phyloP scores from a whole-genome alignment of 2,329 filamentous ascomycete genomes.

The Alternaria alternata region DNA sequence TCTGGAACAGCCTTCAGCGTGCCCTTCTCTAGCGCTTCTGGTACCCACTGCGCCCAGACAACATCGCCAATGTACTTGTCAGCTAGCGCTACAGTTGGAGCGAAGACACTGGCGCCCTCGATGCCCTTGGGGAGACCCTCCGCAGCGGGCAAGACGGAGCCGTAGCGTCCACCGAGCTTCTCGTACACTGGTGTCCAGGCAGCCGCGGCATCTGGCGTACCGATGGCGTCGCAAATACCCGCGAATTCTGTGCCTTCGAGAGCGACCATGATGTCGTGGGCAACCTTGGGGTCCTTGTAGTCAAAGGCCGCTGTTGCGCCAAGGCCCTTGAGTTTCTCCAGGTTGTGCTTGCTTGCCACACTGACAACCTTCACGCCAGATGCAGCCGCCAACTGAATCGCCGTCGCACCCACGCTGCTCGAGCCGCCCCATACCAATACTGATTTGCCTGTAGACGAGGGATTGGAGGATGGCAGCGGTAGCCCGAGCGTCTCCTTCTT shows the following conservation, averaged over 20 bases:
- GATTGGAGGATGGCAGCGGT: constrained; percentile 45
- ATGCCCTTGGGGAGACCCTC: constrained; percentile 38
- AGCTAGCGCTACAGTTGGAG: constrained; percentile 24
- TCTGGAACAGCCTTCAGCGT: constrained; percentile 42
- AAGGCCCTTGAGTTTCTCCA: constrained; percentile 37
- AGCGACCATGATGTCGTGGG: constrained; percentile 52
- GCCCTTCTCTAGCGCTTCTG: constrained; percentile 42
- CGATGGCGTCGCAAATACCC: constrained; percentile 54
- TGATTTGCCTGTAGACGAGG: constrained; percentile 46
- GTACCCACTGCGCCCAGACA: constrained; percentile 46
- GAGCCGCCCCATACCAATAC: constrained; percentile 63
- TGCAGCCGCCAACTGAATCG: constrained; percentile 55
- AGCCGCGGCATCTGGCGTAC: constrained; percentile 29
- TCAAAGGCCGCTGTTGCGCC: constrained; percentile 44
- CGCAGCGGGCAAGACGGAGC: constrained; percentile 30
- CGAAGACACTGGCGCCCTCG: constrained; percentile 35
- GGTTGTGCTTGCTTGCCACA: constrained; percentile 48
- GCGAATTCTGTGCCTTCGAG: constrained; percentile 53
- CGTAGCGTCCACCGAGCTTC: constrained; percentile 42
- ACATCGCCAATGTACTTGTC: constrained; percentile 43
- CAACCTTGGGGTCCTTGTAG: constrained; percentile 41
- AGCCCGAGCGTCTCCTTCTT: constrained; percentile 51
- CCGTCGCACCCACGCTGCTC: constrained; percentile 52
- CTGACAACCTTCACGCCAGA: constrained; percentile 53
- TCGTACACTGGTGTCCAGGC: constrained; percentile 40